Percentiles rank a stretch among this genome's conserved stretches.
These are phyloP conservation scores for Leonotis leonurus DNA, from an alignment of 257 asterid species.

Conservation along the genomic window DNA sequence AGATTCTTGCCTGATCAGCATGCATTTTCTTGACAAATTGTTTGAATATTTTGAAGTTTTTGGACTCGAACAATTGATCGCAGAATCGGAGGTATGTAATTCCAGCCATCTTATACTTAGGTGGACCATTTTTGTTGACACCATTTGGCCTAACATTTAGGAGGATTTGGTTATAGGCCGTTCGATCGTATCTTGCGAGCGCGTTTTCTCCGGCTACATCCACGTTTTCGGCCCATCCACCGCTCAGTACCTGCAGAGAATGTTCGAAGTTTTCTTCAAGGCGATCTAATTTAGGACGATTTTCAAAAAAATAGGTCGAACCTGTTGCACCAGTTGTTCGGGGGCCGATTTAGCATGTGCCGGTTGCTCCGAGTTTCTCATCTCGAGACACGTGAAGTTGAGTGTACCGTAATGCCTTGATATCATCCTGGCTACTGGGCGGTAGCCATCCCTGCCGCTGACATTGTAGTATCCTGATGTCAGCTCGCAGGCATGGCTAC, in stretches of 20 bases:
- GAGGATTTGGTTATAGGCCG: constrained; percentile 64
- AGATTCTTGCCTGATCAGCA: constrained; percentile 46
- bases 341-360: constrained; percentile 59
- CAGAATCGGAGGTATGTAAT: constrained; percentile 60
- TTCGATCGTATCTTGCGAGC: constrained; percentile 50
- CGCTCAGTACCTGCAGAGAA: constrained; percentile 48
- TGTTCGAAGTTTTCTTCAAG: not conserved
- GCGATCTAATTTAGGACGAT: not conserved
- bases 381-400: constrained; percentile 76
- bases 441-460: constrained; percentile 59
- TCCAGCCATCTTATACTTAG: constrained; percentile 46
- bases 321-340: constrained; percentile 70
- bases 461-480: constrained; percentile 68
- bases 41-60: constrained; percentile 43
- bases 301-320: not conserved
- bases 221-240: constrained; percentile 58
- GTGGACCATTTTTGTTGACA: constrained; percentile 33
- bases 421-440: constrained; percentile 62
- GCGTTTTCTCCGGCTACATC: constrained; percentile 85
- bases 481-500: constrained; percentile 77
- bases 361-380: constrained; percentile 61
- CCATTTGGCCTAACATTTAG: constrained; percentile 71
- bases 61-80: constrained; percentile 29
- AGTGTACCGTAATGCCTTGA: constrained; percentile 56
- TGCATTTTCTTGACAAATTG: constrained; percentile 69